Evolutionary conservation across 345 rosid species (phyloP).

Genomic region (Euphorbia lathyris): DNA sequence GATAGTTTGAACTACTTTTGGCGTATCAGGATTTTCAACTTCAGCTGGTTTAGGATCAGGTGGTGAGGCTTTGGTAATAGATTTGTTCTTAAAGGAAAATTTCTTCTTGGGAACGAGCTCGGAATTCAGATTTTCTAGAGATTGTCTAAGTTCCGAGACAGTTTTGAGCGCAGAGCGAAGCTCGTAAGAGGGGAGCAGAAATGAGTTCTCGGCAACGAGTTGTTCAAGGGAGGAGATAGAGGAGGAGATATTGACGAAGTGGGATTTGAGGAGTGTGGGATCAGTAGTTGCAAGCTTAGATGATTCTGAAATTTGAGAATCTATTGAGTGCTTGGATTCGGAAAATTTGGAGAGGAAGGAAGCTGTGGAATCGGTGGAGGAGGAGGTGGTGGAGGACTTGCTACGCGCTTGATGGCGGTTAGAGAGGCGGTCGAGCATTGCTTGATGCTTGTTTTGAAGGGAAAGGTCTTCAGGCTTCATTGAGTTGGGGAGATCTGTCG

Average conservation of each 20-base stretch:
- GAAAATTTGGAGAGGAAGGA: conserved; percentile 64
- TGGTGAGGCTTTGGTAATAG: conserved; percentile 25
- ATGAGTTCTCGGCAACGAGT: conserved; percentile 71
- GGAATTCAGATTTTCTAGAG: conserved; percentile 45
- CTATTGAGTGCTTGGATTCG: conserved; percentile 48
- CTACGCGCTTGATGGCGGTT: conserved; percentile 60
- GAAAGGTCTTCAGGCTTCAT: conserved; percentile 8
- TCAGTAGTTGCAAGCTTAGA: conserved; percentile 31
- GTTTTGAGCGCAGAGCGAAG: conserved; percentile 69
- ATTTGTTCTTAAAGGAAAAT: conserved; percentile 67
- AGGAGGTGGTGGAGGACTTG: conserved; percentile 36
- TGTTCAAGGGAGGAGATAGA: conserved; percentile 66
- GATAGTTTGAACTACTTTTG: conserved; percentile 8
- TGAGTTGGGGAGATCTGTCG: background rate
- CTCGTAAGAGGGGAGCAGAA: conserved; percentile 72
- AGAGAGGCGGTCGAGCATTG: conserved; percentile 81
- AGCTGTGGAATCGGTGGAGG: conserved; percentile 44
- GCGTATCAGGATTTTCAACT: conserved; percentile 14
- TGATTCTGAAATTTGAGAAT: conserved; percentile 40
- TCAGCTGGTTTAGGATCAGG: conserved; percentile 23
- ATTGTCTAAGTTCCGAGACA: conserved; percentile 60
- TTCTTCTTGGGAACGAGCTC: conserved; percentile 63
- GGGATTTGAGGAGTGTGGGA: conserved; percentile 41
- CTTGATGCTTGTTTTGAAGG: conserved; percentile 52
- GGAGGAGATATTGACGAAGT: conserved; percentile 46